A percentile compares a stretch with the other conserved stretches of the same genome.
Evolutionary conservation across 192 early-diverging fungal genomes (phyloP).

Genomic region (Umbelopsis sp.): DNA sequence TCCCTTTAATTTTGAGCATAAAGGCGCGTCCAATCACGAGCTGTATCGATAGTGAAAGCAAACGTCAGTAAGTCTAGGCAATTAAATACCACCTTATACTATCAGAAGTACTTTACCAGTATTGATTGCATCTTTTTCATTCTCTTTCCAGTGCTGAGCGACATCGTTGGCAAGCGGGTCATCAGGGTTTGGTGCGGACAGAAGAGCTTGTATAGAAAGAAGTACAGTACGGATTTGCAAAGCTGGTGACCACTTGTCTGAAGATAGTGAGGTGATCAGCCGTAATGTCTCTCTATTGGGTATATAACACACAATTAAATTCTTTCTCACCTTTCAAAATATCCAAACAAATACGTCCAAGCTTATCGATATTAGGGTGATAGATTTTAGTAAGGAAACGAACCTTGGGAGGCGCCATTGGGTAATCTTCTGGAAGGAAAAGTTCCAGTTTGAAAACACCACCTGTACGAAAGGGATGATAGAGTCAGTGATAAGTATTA

Average conservation of each 20-base stretch:
- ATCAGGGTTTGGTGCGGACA: constrained; percentile 98
- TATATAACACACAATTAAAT: background rate
- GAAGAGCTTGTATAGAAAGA: constrained; percentile 93
- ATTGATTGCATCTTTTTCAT: constrained; percentile 89
- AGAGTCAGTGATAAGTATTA: background rate
- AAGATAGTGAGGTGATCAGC: background rate
- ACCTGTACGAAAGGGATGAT: constrained; percentile 49
- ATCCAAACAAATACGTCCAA: constrained; percentile 96
- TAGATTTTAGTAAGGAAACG: constrained; percentile 98
- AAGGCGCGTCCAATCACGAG: constrained; percentile 30
- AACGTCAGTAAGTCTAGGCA: background rate
- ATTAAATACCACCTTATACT: background rate
- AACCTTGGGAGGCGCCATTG: constrained; percentile 98
- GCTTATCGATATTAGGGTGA: constrained; percentile 98
- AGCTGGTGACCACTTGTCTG: constrained; percentile 99
- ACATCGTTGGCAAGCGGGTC: constrained; percentile 98
- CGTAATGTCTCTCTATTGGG: background rate
- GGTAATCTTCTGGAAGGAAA: constrained; percentile 96
- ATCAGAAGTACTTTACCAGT: constrained; percentile 49
- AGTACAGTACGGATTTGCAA: constrained; percentile 98
- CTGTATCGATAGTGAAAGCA: background rate
- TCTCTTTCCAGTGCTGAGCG: constrained; percentile 98
- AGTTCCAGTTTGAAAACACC: constrained; percentile 94
- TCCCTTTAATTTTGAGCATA: constrained; percentile 25
- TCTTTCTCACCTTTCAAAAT: constrained; percentile 84